Evolutionary conservation across 495 filamentous ascomycete genomes (phyloP).

Genomic region (Penicillium ochrochloron): DNA sequence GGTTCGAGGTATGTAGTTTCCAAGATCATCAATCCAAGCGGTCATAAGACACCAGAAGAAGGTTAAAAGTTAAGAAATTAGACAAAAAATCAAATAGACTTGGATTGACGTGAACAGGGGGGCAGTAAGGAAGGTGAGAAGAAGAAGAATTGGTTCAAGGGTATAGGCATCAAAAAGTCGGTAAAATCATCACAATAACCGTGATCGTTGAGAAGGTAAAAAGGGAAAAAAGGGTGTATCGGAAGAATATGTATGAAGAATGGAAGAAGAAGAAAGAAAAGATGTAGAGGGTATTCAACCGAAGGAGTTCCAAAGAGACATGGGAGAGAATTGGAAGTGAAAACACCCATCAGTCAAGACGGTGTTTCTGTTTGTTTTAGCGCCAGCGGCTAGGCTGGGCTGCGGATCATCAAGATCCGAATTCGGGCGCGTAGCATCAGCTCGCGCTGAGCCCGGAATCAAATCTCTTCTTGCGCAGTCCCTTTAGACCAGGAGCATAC

Average conservation of each 20-base stretch:
- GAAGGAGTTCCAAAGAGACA: slow-evolving; percentile 9
- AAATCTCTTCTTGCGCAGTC: neutral
- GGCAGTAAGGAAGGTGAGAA: slow-evolving; percentile 15
- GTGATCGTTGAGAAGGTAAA: slow-evolving; percentile 18
- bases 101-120: slow-evolving; percentile 24
- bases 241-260: slow-evolving; percentile 27
- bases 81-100: slow-evolving; percentile 15
- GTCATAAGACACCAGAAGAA: slow-evolving; percentile 11
- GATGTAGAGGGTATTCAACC: neutral
- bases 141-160: slow-evolving; percentile 21
- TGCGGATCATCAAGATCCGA: slow-evolving; percentile 23
- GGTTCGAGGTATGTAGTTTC: slow-evolving; percentile 1
- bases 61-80: slow-evolving; percentile 6
- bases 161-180: slow-evolving; percentile 39
- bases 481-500: slow-evolving; percentile 48
- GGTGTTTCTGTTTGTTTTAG: neutral
- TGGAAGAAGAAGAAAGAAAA: slow-evolving; percentile 11
- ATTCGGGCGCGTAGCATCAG: slow-evolving; percentile 4
- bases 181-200: slow-evolving; percentile 31
- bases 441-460: neutral
- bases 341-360: neutral
- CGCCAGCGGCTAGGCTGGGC: slow-evolving; percentile 8
- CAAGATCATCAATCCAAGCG: slow-evolving; percentile 22
- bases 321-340: slow-evolving; percentile 2
- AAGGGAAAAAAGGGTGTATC: slow-evolving; percentile 24